Base-by-base conservation (phyloP, 2,329 filamentous ascomycete species). In the Cladosporium phlei region DNA sequence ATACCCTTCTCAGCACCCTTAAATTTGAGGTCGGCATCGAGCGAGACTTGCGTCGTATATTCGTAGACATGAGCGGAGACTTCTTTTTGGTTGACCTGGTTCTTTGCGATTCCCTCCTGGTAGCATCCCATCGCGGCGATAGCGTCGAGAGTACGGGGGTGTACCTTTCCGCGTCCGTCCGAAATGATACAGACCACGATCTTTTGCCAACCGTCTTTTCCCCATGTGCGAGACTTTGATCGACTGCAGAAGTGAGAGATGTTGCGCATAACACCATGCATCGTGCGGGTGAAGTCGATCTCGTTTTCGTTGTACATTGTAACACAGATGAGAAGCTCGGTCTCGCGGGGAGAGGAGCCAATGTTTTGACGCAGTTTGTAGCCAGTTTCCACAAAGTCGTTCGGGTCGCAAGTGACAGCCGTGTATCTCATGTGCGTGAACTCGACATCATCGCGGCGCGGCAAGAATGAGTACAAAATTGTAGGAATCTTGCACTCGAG, bases 251-350 rank as follows among this genome's bases (percentile, higher is more conserved):
- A 96, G 66, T 97, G 93, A 11, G 87, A 83, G 59, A 98, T 91
- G 65, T 98, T 98, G 66, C 94, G 89, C 87, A 98, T 95, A 47
- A 98, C 88, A 46, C 91, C 93, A 66, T 97, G 88, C 91, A 98
- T 97, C 1, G 93, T 98, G 37, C 93, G 82, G 5, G 93, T 96
- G 59, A 98, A 98, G 62, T 89, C 82, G 59, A 95, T 88, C 64
- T 97, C 93, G 68, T 96, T 87, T 69, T 98, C 93, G 68, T 98
- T 98, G 73, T 96, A 97, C 93, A 97, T 97, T 58, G 93, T 98
- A 52, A 98, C 76, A 64, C 90, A 95, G 59, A 98, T 95, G 65
- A 97, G 93, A 6, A 98, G 73, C 68, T 98, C 93, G 0, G 91
- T 97, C 67, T 97, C 90, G 52, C 93, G 82, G 21, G 83, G 74